Evolutionary conservation across 805 yeast genomes (phyloP), one percentile per base, ranked within the genome.

Genomic region (Cyberlindnera euphorbiiphila): DNA sequence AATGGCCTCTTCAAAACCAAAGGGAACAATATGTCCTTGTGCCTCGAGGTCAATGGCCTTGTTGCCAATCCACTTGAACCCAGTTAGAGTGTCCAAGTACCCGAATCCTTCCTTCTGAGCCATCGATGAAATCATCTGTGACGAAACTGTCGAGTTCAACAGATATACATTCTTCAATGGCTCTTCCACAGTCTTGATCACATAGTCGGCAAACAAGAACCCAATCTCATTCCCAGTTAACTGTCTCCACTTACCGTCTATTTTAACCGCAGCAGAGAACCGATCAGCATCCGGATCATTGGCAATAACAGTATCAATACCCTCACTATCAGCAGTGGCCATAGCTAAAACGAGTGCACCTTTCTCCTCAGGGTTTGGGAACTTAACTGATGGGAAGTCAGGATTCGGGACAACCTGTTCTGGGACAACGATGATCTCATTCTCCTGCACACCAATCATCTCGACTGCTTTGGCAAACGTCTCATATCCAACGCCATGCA

Each of bases 271-370:
- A 9, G 76, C 83, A 7, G 93, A 81, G 54, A 91, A 91, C 42
- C 98, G 68, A 59, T 91, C 98, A 0, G 98, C 98, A 61, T 91
- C 98, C 0, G 98, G 98, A 55, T 91, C 98, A 59, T 83, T 91
- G 1, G 96, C 96, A 3, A 91, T 51, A 2, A 91, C 91, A 21
- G 87, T 56, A 3, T 63, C 56, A 17, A 72, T 59, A 2, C 61
- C 56, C 1, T 46, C 36, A 6, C 51, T 50, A 27, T 84, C 78
- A 0, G 96, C 97, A 3, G 61, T 57, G 9, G 55, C 35, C 14
- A 80, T 79, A 0, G 95, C 91, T 36, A 81, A 54, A 47, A 78
- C 82, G 38, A 93, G 66, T 0, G 98, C 98, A 3, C 96, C 96
- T 45, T 78, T 76, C 54, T 91, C 98, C 59, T 91, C 98, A 0